Percentiles rank a stretch among this genome's conserved stretches.
phyloP scores from a whole-genome alignment of 495 filamentous ascomycete genomes.

The Aspergillus coremiiformis region DNA sequence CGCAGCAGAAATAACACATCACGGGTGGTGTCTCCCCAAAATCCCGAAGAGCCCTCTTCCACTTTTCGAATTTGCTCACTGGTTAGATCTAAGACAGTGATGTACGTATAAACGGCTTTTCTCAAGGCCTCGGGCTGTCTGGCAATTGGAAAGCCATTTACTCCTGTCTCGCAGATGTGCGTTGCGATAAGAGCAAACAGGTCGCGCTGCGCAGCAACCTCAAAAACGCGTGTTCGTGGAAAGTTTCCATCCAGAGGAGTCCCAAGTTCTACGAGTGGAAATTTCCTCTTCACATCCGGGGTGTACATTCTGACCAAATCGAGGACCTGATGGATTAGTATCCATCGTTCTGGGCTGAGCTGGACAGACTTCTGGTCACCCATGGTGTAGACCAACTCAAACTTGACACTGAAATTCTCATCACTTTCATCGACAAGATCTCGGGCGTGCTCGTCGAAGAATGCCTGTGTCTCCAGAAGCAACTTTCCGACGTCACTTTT shows the following conservation, averaged over 20 bases:
- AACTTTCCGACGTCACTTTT: conserved; percentile 14
- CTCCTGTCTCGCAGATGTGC: neutral
- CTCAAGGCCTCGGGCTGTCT: neutral
- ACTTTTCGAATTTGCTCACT: neutral
- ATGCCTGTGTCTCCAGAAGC: neutral
- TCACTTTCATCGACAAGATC: conserved; percentile 63
- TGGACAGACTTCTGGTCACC: conserved; percentile 38
- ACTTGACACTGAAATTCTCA: conserved; percentile 53
- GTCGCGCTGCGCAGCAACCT: neutral
- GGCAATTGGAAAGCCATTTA: neutral
- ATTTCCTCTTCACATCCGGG: neutral
- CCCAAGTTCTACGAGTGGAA: neutral
- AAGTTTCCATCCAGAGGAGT: neutral
- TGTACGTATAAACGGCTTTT: neutral
- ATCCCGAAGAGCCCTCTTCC: neutral
- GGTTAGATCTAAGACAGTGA: neutral
- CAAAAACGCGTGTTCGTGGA: neutral
- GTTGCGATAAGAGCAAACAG: neutral
- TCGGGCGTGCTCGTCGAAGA: conserved; percentile 19
- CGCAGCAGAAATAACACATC: conserved; percentile 33
- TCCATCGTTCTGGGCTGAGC: neutral
- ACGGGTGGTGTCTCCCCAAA: neutral
- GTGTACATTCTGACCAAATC: neutral
- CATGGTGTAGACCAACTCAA: conserved; percentile 62
- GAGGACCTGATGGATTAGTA: conserved; percentile 32